These are phyloP conservation scores for Pyrenochaeta sp. DNA, from an alignment of 2,329 filamentous ascomycete species.

Conservation along the genomic window DNA sequence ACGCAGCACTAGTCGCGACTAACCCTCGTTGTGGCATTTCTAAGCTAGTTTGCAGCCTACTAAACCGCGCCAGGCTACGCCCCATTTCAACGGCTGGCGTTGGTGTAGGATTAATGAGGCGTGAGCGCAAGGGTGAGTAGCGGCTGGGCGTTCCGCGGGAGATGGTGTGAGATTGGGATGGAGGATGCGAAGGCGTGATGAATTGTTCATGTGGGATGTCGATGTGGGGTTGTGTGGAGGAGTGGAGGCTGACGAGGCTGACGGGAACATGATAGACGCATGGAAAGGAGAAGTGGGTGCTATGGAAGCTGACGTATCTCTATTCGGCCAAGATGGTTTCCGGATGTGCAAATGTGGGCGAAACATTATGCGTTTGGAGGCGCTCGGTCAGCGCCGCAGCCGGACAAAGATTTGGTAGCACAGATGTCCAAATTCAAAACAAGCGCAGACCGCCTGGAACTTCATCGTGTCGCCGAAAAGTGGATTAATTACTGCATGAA, in stretches of 20 bases:
- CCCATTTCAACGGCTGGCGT: constrained; percentile 1
- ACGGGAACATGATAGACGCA: no score
- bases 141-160: not conserved
- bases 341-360: no score
- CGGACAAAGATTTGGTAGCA: no score
- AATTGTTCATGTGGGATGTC: not conserved
- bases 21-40: constrained; percentile 8
- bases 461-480: no score
- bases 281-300: no score
- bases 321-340: no score
- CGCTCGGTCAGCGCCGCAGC: no score
- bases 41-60: constrained; percentile 11
- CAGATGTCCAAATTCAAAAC: no score
- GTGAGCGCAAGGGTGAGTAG: constrained; percentile 2
- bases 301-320: no score
- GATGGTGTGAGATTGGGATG: not conserved
- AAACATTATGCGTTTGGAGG: no score
- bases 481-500: no score
- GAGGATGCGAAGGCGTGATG: not conserved
- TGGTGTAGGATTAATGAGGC: constrained; percentile 8
- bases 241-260: not conserved
- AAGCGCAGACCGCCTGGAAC: no score
- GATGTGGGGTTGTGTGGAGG: not conserved
- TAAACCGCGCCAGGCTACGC: constrained; percentile 6
- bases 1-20: constrained; percentile 16